Evolutionary conservation across 1,284 basidiomycete genomes (phyloP), one percentile per base, ranked within the genome.

Genomic region (Ganoderma lucidum): DNA sequence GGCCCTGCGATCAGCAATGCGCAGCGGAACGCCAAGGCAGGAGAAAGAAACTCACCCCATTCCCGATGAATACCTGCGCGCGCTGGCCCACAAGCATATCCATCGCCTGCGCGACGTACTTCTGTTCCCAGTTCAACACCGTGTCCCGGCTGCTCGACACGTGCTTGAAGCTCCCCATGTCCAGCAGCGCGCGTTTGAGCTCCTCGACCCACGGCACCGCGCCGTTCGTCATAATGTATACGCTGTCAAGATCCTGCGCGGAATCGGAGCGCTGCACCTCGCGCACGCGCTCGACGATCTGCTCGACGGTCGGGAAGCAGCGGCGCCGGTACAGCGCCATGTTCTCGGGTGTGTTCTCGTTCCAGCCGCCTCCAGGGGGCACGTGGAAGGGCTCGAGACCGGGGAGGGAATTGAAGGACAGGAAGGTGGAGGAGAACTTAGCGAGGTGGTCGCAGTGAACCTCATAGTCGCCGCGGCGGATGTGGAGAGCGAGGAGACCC

Each of bases 191-290:
- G 0, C 67, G 63, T 73, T 83, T 84, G 30, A 90, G 80, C 69
- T 86, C 82, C 2, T 75, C 65, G 53, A 82, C 67, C 78, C 84
- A 84, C 63, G 76, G 77, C 35, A 60, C 70, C 30, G 81, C 76
- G 0, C 82, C 89, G 67, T 91, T 90, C 56, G 89, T 89, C 84
- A 90, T 84, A 59, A 91, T 78, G 72, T 86, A 90, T 42, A 90
- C 69, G 62, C 76, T 74, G 71, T 79, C 76, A 63, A 86, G 74
- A 51, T 75, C 76, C n/a, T 63, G 64, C 59, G 73, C 76, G 17
- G 73, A 74, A 41, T 69, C 75, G 69, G 68, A 72, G 72, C 23
- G 74, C 74, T 55, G 72, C 56, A 88, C 81, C 45, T 83, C 75
- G 37, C 76, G 75, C 5, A 87, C 83, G 53, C 80, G 80, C 56